phyloP scores from a whole-genome alignment of 2,329 filamentous ascomycete species.

The Aspergillus sp. region DNA sequence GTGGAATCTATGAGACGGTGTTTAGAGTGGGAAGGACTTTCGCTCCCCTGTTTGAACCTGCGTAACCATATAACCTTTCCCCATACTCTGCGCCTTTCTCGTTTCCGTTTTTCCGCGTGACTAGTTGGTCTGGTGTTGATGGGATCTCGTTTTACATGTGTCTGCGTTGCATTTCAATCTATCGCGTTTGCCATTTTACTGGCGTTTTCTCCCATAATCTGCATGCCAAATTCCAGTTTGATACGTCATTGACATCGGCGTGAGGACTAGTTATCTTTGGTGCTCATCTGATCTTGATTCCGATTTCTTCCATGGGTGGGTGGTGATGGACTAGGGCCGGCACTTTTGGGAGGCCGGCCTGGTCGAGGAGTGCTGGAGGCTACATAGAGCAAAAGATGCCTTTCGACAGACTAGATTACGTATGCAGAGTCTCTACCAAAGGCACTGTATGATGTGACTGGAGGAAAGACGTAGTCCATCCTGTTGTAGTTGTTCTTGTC shows the following conservation, averaged over 20 bases:
- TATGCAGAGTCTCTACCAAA: neutral
- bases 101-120: constrained; percentile 14
- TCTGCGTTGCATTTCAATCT: constrained; percentile 12
- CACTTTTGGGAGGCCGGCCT: no score
- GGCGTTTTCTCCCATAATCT: constrained; percentile 11
- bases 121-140: constrained; percentile 24
- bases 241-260: constrained; percentile 28
- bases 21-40: constrained; percentile 26
- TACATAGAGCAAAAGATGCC: neutral
- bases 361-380: neutral
- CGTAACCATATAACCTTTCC: constrained; percentile 39
- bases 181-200: constrained; percentile 9
- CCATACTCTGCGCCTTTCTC: constrained; percentile 38
- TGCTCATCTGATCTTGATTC: constrained; percentile 14
- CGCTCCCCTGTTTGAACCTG: constrained; percentile 25
- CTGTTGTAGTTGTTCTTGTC: no score
- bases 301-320: no score
- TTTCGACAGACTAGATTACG: neutral
- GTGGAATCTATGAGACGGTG: constrained; percentile 31
- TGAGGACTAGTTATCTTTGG: constrained; percentile 21
- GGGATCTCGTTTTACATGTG: constrained; percentile 19
- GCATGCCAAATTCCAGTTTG: constrained; percentile 15
- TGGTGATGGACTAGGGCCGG: no score
- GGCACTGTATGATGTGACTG: neutral
- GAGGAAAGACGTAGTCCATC: neutral